A percentile compares a stretch with the other conserved stretches of the same genome.
Conservation (phyloP, 352 stramenopile species). For the Globisporangium orthogonon region DNA sequence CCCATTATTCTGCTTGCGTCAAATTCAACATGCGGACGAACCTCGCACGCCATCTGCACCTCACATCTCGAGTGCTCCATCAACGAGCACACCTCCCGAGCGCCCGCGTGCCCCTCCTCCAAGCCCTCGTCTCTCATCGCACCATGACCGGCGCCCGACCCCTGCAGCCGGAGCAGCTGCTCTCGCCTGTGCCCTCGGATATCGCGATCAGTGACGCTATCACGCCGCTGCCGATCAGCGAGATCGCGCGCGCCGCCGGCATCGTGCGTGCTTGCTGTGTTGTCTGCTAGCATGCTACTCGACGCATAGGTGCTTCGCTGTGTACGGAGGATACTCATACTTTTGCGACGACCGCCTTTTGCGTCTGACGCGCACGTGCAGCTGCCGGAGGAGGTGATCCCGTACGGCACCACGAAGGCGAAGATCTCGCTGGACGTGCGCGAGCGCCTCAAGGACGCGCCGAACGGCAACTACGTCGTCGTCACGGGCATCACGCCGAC, state of each 20-base stretch:
- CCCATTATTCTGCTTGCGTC: neutral
- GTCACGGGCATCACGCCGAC: slow-evolving; percentile 97
- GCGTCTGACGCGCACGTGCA: slow-evolving; percentile 16
- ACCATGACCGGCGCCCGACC: slow-evolving; percentile 24
- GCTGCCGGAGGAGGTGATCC: slow-evolving; percentile 78
- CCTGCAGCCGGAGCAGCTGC: slow-evolving; percentile 50
- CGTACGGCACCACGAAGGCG: slow-evolving; percentile 87
- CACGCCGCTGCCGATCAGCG: slow-evolving; percentile 52
- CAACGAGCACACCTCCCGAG: neutral
- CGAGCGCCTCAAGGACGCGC: slow-evolving; percentile 78
- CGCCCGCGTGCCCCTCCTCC: neutral
- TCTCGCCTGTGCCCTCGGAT: slow-evolving; percentile 69
- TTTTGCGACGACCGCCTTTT: neutral
- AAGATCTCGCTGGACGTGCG: slow-evolving; percentile 91
- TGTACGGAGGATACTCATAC: neutral
- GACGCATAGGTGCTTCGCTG: too few relatives aligned
- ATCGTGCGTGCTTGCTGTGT: slow-evolving; percentile 35
- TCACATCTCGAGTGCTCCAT: neutral
- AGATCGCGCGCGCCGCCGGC: slow-evolving; percentile 54
- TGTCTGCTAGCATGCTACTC: too few relatives aligned
- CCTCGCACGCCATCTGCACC: neutral
- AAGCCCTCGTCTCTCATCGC: neutral
- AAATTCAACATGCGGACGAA: neutral
- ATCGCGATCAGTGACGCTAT: slow-evolving; percentile 81
- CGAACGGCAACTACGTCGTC: slow-evolving; percentile 97